These are phyloP conservation scores for Cladosporium sp. DNA, from an alignment of 2,329 filamentous ascomycete species.

Conservation along the genomic window DNA sequence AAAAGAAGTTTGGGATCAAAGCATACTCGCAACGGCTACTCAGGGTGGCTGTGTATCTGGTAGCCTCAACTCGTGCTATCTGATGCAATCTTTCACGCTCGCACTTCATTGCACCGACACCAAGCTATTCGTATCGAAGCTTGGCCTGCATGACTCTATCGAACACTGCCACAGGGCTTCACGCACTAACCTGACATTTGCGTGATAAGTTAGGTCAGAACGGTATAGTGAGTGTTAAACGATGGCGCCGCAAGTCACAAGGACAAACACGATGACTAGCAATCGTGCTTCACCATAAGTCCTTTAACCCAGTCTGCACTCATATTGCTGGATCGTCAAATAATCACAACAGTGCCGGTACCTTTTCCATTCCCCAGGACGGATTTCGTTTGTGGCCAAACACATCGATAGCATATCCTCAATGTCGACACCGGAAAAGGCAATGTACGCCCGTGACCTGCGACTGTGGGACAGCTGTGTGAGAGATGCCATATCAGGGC, in stretches of 20 bases:
- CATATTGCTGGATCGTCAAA: neutral
- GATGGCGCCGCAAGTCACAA: neutral
- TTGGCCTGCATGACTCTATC: constrained; percentile 56
- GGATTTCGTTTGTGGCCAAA: neutral
- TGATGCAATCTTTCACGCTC: neutral
- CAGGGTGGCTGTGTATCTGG: neutral
- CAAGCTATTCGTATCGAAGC: constrained; percentile 64
- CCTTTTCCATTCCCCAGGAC: neutral
- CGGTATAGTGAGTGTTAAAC: neutral
- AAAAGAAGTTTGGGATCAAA: neutral
- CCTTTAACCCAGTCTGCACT: neutral
- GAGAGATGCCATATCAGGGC: neutral
- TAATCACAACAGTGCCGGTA: no score
- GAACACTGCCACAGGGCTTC: neutral
- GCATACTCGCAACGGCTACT: no score
- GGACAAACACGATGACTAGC: neutral
- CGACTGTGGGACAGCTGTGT: neutral
- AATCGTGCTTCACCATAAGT: no score
- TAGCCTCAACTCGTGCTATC: neutral
- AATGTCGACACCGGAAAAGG: neutral
- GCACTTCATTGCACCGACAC: constrained; percentile 52
- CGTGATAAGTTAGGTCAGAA: neutral
- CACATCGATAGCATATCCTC: neutral
- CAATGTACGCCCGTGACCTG: neutral
- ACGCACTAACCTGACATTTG: neutral